A percentile compares a stretch with the other conserved stretches of the same genome.
phyloP scores from a whole-genome alignment of 1,284 basidiomycete genomes.

The Schizopora paradoxa region DNA sequence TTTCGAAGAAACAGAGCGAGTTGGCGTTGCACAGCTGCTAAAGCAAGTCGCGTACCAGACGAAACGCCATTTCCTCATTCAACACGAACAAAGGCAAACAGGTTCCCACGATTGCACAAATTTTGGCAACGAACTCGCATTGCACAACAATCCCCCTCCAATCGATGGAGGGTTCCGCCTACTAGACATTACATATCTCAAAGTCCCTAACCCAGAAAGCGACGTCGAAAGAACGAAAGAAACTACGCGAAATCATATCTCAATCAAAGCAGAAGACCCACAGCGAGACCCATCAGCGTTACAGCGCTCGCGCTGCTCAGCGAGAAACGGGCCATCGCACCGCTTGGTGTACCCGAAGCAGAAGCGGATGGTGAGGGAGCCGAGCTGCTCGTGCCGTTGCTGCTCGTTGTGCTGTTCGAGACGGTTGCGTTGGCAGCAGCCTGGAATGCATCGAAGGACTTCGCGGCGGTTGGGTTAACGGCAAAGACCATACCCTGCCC shows the following conservation, averaged over 20 bases:
- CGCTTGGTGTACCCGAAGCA: neutral
- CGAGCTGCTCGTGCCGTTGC: constrained; percentile 19
- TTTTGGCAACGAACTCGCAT: constrained; percentile 12
- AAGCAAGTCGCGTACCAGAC: too few species aligned
- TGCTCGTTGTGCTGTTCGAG: constrained; percentile 17
- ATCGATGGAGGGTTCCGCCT: constrained; percentile 11
- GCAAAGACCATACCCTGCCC: constrained; percentile 37
- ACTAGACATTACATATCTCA: constrained; percentile 10
- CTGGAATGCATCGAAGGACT: constrained; percentile 31
- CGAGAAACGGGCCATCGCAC: constrained; percentile 8
- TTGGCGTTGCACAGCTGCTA: too few species aligned
- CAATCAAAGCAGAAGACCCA: constrained; percentile 18
- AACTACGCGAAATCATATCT: neutral
- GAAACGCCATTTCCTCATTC: neutral
- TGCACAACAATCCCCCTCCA: constrained; percentile 7
- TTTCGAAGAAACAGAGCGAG: too few species aligned
- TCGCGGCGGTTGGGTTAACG: constrained; percentile 31
- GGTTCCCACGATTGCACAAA: neutral
- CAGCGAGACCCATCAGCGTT: constrained; percentile 33
- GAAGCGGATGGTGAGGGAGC: constrained; percentile 10
- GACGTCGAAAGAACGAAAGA: constrained; percentile 1
- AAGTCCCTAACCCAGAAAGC: constrained; percentile 5
- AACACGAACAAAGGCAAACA: neutral
- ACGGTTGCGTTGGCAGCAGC: constrained; percentile 21
- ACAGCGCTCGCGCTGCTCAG: constrained; percentile 27